phyloP scores from a whole-genome alignment of 2,329 filamentous ascomycete genomes.

The Neofusicoccum umdonicola region DNA sequence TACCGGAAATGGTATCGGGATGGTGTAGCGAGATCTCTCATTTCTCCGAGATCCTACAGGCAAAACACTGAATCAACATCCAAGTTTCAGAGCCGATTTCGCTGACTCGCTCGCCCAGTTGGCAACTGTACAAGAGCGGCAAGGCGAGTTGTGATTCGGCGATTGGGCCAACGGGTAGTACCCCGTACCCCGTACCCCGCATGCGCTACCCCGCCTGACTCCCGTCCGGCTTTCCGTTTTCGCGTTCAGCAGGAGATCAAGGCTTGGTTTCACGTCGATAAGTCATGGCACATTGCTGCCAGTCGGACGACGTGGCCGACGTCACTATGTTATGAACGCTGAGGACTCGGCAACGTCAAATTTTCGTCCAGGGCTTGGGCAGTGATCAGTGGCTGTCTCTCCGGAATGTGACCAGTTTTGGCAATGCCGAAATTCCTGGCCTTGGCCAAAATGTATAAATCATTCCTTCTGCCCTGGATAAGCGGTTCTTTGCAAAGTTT shows the following conservation, averaged over 20 bases:
- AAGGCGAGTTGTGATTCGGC: neutral
- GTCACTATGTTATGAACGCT: neutral
- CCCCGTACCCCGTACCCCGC: constrained; percentile 1
- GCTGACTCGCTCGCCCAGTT: neutral
- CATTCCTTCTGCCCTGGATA: neutral
- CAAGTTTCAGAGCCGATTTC: neutral
- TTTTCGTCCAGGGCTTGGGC: neutral
- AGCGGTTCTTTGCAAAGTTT: neutral
- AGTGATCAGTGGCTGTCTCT: neutral
- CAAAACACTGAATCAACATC: neutral
- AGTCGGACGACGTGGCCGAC: neutral
- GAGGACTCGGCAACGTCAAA: neutral
- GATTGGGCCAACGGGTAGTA: neutral
- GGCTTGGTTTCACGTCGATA: constrained; percentile 4
- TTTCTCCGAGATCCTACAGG: too few species aligned
- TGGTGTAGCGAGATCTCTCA: too few species aligned
- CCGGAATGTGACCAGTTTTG: neutral
- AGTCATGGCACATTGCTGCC: neutral
- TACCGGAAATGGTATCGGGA: too few species aligned
- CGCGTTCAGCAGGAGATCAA: neutral
- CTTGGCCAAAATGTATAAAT: neutral
- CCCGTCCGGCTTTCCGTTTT: neutral
- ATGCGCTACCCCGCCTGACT: neutral
- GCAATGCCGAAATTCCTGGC: neutral
- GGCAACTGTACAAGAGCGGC: neutral